Conservation (phyloP, 2,329 filamentous ascomycete species). For the Sporothrix mexicana region DNA sequence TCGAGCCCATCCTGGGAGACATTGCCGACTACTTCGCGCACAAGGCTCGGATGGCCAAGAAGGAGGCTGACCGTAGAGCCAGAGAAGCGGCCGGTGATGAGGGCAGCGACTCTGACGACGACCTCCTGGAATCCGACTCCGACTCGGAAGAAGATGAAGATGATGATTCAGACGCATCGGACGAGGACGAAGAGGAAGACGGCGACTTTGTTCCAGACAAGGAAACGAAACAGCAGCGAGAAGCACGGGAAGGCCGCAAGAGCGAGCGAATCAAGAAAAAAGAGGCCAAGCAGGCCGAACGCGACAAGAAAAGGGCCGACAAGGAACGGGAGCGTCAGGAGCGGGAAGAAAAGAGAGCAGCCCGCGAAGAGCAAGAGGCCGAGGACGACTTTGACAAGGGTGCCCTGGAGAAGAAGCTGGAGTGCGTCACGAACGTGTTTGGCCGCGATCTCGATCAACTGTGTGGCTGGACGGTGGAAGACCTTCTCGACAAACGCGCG, state of each 20-base stretch:
- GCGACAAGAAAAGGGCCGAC: not conserved
- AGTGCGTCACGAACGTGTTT: conserved; percentile 26
- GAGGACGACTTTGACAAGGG: not conserved
- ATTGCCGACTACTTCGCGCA: conserved; percentile 1
- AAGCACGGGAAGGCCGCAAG: not conserved
- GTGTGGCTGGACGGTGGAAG: not conserved
- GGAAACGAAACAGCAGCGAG: not conserved
- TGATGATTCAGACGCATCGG: not conserved
- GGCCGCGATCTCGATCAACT: not conserved
- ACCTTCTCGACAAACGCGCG: not conserved
- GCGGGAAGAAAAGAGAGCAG: too few relatives aligned
- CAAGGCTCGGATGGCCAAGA: not conserved
- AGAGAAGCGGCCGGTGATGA: not conserved
- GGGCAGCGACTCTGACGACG: not conserved
- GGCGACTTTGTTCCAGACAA: not conserved
- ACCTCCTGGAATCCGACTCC: too few relatives aligned
- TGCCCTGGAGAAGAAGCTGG: conserved; percentile 7
- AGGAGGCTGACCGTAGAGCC: not conserved
- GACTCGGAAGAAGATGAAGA: not conserved
- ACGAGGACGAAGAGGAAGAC: not conserved
- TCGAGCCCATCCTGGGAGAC: conserved; percentile 20
- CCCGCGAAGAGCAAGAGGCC: not conserved
- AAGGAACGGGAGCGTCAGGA: not conserved
- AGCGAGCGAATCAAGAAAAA: not conserved
- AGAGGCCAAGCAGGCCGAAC: not conserved